Evolutionary conservation across 805 yeast species (phyloP), one percentile per base, ranked within the genome.

Genomic region (Maudiozyma saulgeensis): DNA sequence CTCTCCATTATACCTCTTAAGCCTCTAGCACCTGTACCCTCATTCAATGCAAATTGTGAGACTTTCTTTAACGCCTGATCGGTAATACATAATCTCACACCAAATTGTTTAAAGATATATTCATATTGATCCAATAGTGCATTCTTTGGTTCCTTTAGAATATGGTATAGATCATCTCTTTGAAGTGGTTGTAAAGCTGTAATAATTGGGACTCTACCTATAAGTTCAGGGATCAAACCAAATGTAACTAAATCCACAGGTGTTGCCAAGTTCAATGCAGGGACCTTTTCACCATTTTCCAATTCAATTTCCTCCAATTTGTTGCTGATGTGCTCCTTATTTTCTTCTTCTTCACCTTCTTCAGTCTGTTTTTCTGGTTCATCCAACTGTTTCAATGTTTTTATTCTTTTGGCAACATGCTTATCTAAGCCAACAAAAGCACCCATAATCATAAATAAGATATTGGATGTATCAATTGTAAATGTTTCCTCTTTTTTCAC

Each of bases 11-110:
- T 74, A 1, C 78, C 75, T 53, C 81, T 66, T 28, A 80, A 58
- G 0, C 84, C 84, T 56, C 84, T 68, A 0, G 84, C 84, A 31
- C 84, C 84, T 0, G 82, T 79, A 3, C 80, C 80, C 52, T 75
- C 79, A 26, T 65, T 61, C 34, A 76, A 55, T 0, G 84, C 79
- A 21, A 74, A 56, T 23, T 67, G 65, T 0, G 84, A 80, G 15
- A 80, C 72, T 39, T 62, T 67, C n/a, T 62, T 53, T 9, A 79
- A 59, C 0, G 84, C 83, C 12, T 68, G 68, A 6, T 62, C 63
- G 0, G 83, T 79, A 18, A 80, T 69, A 8, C 71, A 71, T 23
- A 80, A 61, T 37, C 71, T 67, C 4, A 79, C 80, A 1, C 78
- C 80, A 52, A 76, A 74, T 55, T 74, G 77, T 41, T 71, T 64